phyloP scores from a whole-genome alignment of 1,284 basidiomycete species.

The Sporisorium graminicola region DNA sequence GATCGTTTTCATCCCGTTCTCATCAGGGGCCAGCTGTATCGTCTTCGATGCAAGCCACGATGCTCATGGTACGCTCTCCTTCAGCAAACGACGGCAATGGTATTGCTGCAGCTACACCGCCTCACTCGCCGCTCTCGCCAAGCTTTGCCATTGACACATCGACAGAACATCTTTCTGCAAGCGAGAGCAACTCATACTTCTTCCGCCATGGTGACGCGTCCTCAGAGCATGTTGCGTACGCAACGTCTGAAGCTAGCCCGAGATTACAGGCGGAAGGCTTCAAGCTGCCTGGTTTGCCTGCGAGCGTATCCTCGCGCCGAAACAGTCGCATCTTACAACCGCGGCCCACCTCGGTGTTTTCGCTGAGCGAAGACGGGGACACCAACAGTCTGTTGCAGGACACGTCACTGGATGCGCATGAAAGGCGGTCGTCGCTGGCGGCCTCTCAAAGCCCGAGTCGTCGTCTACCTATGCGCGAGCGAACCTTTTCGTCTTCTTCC shows the following conservation, averaged over 20 bases:
- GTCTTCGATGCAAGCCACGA: slow-evolving; percentile 12
- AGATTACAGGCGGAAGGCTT: slow-evolving; percentile 23
- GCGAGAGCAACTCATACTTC: slow-evolving; percentile 24
- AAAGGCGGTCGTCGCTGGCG: slow-evolving; percentile 17
- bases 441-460: slow-evolving; percentile 19
- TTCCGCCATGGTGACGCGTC: slow-evolving; percentile 25
- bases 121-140: slow-evolving; percentile 24
- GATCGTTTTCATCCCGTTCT: slow-evolving; percentile 30
- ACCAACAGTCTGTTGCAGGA: slow-evolving; percentile 22
- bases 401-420: slow-evolving; percentile 18
- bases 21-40: slow-evolving; percentile 17
- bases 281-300: slow-evolving; percentile 36
- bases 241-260: slow-evolving; percentile 22
- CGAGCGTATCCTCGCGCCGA: slow-evolving; percentile 31
- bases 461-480: slow-evolving; percentile 15
- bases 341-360: slow-evolving; percentile 33
- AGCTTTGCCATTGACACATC: not conserved
- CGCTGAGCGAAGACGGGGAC: slow-evolving; percentile 37
- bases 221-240: slow-evolving; percentile 14
- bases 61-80: slow-evolving; percentile 16
- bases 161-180: slow-evolving; percentile 11
- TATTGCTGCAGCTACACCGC: slow-evolving; percentile 1
- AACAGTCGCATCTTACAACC: slow-evolving; percentile 34
- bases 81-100: slow-evolving; percentile 12
- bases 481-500: slow-evolving; percentile 22